A percentile compares a stretch with the other conserved stretches of the same genome.
phyloP scores from a whole-genome alignment of 2,329 filamentous ascomycete genomes.

The Pseudocercospora fuligena region DNA sequence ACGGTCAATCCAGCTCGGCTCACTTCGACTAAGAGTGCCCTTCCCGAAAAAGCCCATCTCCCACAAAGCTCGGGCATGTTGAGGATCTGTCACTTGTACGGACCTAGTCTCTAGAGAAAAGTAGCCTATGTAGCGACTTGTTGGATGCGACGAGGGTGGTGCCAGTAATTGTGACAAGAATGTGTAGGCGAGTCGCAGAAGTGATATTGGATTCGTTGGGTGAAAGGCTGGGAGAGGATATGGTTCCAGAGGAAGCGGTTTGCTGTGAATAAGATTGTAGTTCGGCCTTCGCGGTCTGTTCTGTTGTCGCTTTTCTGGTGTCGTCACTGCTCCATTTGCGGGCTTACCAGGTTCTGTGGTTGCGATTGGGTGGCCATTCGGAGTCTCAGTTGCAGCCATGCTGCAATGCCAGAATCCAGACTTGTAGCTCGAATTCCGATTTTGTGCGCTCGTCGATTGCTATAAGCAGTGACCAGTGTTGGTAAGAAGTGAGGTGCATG shows the following conservation, averaged over 20 bases:
- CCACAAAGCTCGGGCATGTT: slow-evolving; percentile 82
- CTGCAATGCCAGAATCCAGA: not conserved
- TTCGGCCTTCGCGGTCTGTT: slow-evolving; percentile 53
- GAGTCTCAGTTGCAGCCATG: not conserved
- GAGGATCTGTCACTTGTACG: slow-evolving; percentile 78
- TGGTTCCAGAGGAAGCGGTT: slow-evolving; percentile 78
- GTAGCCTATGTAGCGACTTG: slow-evolving; percentile 69
- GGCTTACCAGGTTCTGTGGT: not conserved
- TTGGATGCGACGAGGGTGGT: slow-evolving; percentile 67
- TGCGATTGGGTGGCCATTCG: slow-evolving; percentile 6
- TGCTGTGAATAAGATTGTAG: slow-evolving; percentile 77
- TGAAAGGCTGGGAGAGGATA: slow-evolving; percentile 87
- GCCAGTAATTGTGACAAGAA: slow-evolving; percentile 75
- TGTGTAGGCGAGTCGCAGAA: slow-evolving; percentile 77
- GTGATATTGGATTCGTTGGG: slow-evolving; percentile 87
- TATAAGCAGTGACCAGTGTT: not conserved
- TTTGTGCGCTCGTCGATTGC: not conserved
- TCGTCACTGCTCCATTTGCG: slow-evolving; percentile 12
- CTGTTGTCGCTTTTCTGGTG: slow-evolving; percentile 27
- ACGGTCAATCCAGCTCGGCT: slow-evolving; percentile 87
- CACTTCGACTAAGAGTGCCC: slow-evolving; percentile 88
- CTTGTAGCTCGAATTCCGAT: not conserved
- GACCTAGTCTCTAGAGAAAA: slow-evolving; percentile 84
- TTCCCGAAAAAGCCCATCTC: slow-evolving; percentile 98
- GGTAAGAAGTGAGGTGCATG: not conserved